Evolutionary conservation across 495 filamentous ascomycete species (phyloP).

Genomic region (Durotheca rogersii): DNA sequence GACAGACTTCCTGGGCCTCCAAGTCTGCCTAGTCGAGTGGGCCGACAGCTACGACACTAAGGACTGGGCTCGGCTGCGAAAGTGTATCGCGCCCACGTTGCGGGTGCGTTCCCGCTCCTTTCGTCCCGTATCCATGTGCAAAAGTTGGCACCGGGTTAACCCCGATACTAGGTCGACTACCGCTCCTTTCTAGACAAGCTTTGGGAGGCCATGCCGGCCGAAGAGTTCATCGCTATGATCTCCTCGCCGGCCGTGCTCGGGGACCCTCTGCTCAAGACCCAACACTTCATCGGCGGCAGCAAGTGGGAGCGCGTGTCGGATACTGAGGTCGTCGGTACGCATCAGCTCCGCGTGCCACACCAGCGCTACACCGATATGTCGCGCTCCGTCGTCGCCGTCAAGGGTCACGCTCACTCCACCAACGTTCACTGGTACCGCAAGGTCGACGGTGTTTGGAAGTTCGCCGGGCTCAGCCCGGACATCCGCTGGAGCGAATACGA

Average conservation of each 20-base stretch:
- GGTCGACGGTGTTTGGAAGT: conserved; percentile 78
- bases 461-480: conserved; percentile 69
- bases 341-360: conserved; percentile 78
- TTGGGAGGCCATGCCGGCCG: conserved; percentile 71
- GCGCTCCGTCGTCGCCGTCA: conserved; percentile 52
- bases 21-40: conserved; percentile 67
- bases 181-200: conserved; percentile 69
- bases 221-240: conserved; percentile 70
- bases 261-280: conserved; percentile 68
- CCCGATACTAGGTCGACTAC: conserved; percentile 67
- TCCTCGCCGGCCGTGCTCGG: conserved; percentile 67
- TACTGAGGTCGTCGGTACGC: conserved; percentile 66
- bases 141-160: too few species aligned
- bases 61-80: conserved; percentile 71
- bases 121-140: too few species aligned
- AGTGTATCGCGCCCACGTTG: conserved; percentile 71
- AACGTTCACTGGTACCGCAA: conserved; percentile 74
- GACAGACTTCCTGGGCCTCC: conserved; percentile 54
- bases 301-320: conserved; percentile 71
- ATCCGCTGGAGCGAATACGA: conserved; percentile 75
- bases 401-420: conserved; percentile 69
- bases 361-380: conserved; percentile 59
- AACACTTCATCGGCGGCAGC: conserved; percentile 73
- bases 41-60: conserved; percentile 81
- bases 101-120: too few species aligned